phyloP scores from a whole-genome alignment of 2,329 filamentous ascomycete species.

The Bertia moriformis region DNA sequence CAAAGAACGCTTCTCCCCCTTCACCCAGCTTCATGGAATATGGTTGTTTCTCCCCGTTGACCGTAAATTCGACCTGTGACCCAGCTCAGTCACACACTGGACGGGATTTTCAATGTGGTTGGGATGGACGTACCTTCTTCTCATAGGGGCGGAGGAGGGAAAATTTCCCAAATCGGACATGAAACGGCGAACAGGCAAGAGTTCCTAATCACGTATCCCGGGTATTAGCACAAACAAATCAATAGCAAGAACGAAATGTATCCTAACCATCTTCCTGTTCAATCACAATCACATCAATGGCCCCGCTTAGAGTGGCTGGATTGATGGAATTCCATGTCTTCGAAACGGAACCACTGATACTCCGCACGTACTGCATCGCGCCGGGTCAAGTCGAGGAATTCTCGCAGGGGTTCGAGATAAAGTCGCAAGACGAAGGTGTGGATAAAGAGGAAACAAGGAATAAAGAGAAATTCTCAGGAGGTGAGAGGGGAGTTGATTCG shows the following conservation, averaged over 20 bases:
- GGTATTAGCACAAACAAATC: background rate
- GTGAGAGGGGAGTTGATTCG: background rate
- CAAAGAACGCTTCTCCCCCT: conserved; percentile 94
- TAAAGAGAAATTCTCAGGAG: background rate
- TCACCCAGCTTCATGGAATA: conserved; percentile 98
- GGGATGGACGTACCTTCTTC: conserved; percentile 89
- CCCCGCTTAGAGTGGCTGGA: conserved; percentile 87
- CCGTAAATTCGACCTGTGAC: conserved; percentile 60
- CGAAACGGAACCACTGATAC: conserved; percentile 85
- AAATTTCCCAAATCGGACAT: conserved; percentile 98
- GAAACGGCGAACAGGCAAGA: conserved; percentile 87
- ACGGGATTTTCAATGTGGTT: background rate
- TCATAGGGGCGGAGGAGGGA: conserved; percentile 86
- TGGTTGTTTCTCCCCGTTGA: conserved; percentile 82
- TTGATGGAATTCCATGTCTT: conserved; percentile 99
- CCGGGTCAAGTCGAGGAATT: no score
- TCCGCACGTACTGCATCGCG: conserved; percentile 90
- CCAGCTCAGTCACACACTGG: background rate
- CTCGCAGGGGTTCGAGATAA: no score
- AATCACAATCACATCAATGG: conserved; percentile 97
- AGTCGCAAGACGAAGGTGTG: background rate
- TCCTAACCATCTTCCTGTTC: conserved; percentile 72
- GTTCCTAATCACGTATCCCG: conserved; percentile 15
- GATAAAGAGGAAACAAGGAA: background rate
- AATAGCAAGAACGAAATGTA: background rate